Base-by-base conservation (phyloP, 352 stramenopile genomes). In the Phytophthora boehmeriae region DNA sequence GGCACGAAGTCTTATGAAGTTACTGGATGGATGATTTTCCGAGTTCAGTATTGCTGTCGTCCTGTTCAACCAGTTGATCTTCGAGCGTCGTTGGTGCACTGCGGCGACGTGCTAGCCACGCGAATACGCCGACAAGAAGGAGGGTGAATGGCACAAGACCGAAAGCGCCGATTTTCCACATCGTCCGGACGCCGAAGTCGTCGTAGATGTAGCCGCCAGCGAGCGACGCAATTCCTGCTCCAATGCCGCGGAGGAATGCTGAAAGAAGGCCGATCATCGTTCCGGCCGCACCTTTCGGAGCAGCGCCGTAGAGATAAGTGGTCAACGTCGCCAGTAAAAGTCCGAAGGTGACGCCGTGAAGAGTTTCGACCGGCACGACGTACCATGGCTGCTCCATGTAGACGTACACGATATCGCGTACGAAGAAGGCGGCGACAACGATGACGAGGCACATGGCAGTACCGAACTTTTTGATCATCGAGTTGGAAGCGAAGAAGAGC, bases 181-280 rank as follows among this genome's bases (percentile, higher is more conserved):
- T 83, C 1, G 59, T 73, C 4, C 63, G 60, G 5, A 68, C 59
- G n/a, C 75, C 73, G 50, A 71, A 76, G 43, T 71, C 35, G 16
- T 88, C 56, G 66, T 85, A 88, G 30, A 88, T 68, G 54, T 76
- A 78, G 32, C 78, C 75, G 1, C 78, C 78, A 4, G 78, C 46
- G 13, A 88, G 62, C 11, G 75, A 83, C 6, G 69, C 75, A 2
- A 66, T 54, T 17, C 66, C 75, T 43, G 73, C 68, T 0, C 73
- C 78, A 13, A 84, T 42, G 0, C 78, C 78, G 52, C 75, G 80
- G 28, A 83, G 78, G 10, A 88, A 65, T 6, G 75, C 73, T 42
- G 75, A 83, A 16, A 88, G 49, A 9, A 88, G 28, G 0, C 78
- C 78, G 61, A 83, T 81, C 39, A 85, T 66, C 8, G 75, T 85